Evolutionary conservation across 73 alveolate species (phyloP).

Genomic region (Tetrahymena thermophila): DNA sequence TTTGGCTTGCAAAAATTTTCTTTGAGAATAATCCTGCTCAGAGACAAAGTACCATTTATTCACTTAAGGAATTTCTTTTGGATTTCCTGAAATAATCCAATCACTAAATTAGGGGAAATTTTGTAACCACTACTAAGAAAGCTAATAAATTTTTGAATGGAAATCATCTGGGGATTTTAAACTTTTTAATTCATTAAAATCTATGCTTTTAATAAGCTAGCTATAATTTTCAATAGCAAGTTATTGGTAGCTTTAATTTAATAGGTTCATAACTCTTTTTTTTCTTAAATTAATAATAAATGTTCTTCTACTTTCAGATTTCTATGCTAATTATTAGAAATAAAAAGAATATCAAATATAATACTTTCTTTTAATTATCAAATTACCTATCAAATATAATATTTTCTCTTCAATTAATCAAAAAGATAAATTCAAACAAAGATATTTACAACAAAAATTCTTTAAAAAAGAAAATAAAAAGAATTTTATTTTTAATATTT

Average conservation of each 20-base stretch:
- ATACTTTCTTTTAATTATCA: background rate
- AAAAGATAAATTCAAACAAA: too few species aligned
- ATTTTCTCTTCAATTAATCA: background rate
- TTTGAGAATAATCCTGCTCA: background rate
- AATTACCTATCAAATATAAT: too few species aligned
- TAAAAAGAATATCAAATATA: too few species aligned
- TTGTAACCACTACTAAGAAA: background rate
- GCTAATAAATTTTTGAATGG: background rate
- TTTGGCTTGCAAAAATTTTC: background rate
- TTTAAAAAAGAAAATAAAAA: background rate
- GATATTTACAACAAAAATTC: background rate
- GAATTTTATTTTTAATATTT: too few species aligned
- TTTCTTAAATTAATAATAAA: too few species aligned
- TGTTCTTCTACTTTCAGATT: background rate
- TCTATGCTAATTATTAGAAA: too few species aligned
- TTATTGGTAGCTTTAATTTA: too few species aligned
- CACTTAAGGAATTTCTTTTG: background rate
- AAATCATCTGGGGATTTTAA: background rate
- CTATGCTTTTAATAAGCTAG: too few species aligned
- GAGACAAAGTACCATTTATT: background rate
- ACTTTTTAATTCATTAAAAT: too few species aligned
- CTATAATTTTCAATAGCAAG: too few species aligned
- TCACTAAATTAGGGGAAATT: background rate
- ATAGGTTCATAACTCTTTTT: background rate
- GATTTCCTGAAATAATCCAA: background rate